Base-by-base conservation (phyloP, 176 grass and related monocot genomes). In the Carex scoparia region DNA sequence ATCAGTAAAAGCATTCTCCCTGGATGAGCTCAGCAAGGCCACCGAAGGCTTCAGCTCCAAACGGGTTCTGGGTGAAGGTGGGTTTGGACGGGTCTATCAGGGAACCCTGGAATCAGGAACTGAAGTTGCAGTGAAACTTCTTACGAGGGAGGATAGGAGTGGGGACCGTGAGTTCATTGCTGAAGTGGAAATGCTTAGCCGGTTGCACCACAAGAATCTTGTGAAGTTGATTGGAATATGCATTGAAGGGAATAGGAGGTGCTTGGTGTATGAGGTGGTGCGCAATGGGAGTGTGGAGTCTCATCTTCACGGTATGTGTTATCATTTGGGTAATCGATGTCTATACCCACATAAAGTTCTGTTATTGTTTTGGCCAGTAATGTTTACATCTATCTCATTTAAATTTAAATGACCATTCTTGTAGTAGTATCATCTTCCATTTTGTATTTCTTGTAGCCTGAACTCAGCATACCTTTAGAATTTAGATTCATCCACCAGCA, bases 201-300 rank as follows among this genome's bases (percentile, higher is more conserved):
- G 96, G 75, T 49, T 99, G 72, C 93, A 99, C 82, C 96, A 99
- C 78, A 90, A 91, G 14, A 99, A 99, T 89, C 93, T 99, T 77
- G 93, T 99, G 64, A 95, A 99, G 85, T 42, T 99, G 81, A 89
- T 99, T 86, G 96, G 96, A 48, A 94, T 99, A 86, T 99, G 96
- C 82, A 95, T 95, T 57, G 93, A 99, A 65, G 86, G 81, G 54
- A 72, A 19, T 44, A 99, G 91, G 86, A 95, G 91, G 61, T 99
- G 96, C 84, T 88, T 99, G 56, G 90, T 99, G 58, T 99, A 95
- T 82, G 96, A 99, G 84, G 88, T 99, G 87, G 86, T 99, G 63
- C 89, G 84, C 71, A 95, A 95, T 79, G 93, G 96, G 72, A 99
- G 96, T 87, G 90, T 99, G 38, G 96, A 99, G 71, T 99, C 96